Conservation (phyloP, 352 stramenopile species). For the Pythium rishiriense region DNA sequence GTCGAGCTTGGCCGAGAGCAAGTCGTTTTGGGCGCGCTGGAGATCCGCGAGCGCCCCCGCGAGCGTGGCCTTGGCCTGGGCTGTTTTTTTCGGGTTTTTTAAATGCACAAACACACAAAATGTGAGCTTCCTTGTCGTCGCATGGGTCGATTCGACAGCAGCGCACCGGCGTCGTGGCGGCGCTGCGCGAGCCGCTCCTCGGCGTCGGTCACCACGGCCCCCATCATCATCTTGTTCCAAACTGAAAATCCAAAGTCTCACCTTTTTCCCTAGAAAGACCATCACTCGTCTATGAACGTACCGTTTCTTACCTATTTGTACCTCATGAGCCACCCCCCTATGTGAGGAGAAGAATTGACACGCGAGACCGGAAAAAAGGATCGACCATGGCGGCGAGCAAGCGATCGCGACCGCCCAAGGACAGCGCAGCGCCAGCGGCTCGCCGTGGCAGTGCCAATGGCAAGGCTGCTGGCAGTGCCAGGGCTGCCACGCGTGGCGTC, state of each 20-base stretch:
- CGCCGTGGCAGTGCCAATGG: background rate
- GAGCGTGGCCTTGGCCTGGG: slow-evolving; percentile 20
- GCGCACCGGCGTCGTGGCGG: slow-evolving; percentile 21
- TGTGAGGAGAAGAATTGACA: background rate
- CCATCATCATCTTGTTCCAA: slow-evolving; percentile 17
- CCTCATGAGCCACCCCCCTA: background rate
- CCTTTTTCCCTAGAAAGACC: background rate
- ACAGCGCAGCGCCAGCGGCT: background rate
- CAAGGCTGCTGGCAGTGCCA: background rate
- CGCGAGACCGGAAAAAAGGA: too few relatives aligned
- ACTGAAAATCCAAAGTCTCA: background rate
- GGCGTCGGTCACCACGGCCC: slow-evolving; percentile 18
- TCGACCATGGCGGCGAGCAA: slow-evolving; percentile 15
- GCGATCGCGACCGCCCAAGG: slow-evolving; percentile 8
- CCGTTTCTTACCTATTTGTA: background rate
- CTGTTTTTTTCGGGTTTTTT: too few relatives aligned
- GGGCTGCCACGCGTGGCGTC: background rate
- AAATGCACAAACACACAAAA: background rate
- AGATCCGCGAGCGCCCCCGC: slow-evolving; percentile 40
- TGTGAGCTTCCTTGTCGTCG: too few relatives aligned
- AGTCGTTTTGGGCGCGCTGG: slow-evolving; percentile 43
- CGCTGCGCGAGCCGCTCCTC: slow-evolving; percentile 25
- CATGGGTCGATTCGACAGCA: too few relatives aligned
- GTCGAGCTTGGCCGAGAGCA: slow-evolving; percentile 53
- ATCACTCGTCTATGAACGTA: background rate